A percentile compares a stretch with the other conserved stretches of the same genome.
phyloP scores from a whole-genome alignment of 495 filamentous ascomycete species.

The Amphirosellinia nigrospora region DNA sequence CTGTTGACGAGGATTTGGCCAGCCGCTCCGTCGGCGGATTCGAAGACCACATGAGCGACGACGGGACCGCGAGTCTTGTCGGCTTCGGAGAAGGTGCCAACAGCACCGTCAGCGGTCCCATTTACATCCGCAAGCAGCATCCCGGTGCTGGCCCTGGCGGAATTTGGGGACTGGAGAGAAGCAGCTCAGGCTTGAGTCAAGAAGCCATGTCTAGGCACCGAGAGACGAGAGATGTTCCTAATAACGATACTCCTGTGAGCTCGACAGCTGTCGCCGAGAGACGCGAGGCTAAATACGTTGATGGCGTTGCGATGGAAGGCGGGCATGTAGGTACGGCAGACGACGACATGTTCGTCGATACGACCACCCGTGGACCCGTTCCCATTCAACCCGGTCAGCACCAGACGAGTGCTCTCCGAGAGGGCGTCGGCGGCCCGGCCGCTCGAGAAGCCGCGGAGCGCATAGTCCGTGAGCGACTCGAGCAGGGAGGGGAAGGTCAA shows the following conservation, averaged over 20 bases:
- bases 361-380: slow-evolving; percentile 49
- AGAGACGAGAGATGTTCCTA: slow-evolving; percentile 33
- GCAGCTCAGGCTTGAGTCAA: slow-evolving; percentile 49
- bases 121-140: slow-evolving; percentile 57
- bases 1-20: slow-evolving; percentile 51
- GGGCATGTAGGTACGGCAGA: slow-evolving; percentile 36
- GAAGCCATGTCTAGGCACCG: slow-evolving; percentile 40
- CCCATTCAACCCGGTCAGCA: slow-evolving; percentile 40
- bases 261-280: slow-evolving; percentile 48
- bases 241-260: slow-evolving; percentile 48
- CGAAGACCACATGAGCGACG: slow-evolving; percentile 80
- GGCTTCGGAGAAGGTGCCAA: slow-evolving; percentile 88
- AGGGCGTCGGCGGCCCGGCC: slow-evolving; percentile 39
- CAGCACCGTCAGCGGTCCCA: slow-evolving; percentile 77
- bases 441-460: slow-evolving; percentile 57
- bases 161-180: slow-evolving; percentile 48
- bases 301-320: slow-evolving; percentile 52
- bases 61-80: slow-evolving; percentile 71
- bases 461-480: slow-evolving; percentile 58
- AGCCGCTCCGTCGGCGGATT: slow-evolving; percentile 65
- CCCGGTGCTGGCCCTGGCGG: slow-evolving; percentile 36
- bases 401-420: slow-evolving; percentile 43
- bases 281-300: slow-evolving; percentile 51
- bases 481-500: slow-evolving; percentile 47
- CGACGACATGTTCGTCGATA: slow-evolving; percentile 51